Conservation (phyloP, 441 rosid genomes). For the Corymbia citriodora region DNA sequence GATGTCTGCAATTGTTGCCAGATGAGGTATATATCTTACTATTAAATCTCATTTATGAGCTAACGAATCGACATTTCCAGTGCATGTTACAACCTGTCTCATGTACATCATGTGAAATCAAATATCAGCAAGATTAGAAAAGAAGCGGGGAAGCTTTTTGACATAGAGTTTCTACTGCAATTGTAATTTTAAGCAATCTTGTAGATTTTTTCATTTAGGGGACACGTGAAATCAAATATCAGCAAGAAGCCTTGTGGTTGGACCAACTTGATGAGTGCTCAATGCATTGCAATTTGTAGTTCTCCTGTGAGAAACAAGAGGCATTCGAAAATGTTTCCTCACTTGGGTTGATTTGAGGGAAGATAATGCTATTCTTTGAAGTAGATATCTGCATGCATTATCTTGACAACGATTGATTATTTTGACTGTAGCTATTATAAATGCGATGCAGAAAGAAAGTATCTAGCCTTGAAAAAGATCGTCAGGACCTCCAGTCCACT, state of each 20-base stretch:
- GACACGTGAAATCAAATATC: neutral
- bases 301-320: neutral
- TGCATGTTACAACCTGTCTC: neutral
- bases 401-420: neutral
- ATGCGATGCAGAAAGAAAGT: slow-evolving; percentile 71
- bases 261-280: neutral
- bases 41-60: neutral
- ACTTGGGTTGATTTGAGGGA: neutral
- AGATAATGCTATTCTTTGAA: neutral
- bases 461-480: slow-evolving; percentile 78
- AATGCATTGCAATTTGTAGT: neutral
- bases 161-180: neutral
- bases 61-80: neutral
- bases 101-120: neutral
- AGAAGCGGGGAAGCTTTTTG: neutral
- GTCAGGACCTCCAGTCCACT: slow-evolving; percentile 81
- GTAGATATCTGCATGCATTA: neutral
- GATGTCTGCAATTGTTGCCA: neutral
- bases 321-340: neutral
- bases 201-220: neutral
- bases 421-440: neutral
- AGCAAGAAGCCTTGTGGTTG: neutral
- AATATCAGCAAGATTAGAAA: neutral
- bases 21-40: neutral
- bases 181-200: neutral